Evolutionary conservation across 192 early-diverging fungal genomes (phyloP), one percentile per base, ranked within the genome.

Genomic region (Entophlyctis luteolus): DNA sequence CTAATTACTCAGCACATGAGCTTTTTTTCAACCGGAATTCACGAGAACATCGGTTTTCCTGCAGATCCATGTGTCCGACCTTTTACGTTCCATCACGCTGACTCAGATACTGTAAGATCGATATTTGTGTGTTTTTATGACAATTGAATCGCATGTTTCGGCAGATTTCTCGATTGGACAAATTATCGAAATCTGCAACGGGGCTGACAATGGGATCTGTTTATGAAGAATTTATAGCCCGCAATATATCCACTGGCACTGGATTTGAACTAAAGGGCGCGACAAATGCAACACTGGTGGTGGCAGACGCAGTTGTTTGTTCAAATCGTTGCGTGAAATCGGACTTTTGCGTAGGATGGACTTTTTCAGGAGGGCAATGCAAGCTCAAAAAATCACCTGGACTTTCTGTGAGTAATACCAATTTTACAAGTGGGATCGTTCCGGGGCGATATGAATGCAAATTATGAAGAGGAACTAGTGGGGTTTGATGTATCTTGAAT

Each of bases 51-150:
- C 34, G 2, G 14, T 4, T 63, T 65, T 34, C 49, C 55, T 1
- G 70, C 65, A 23, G 42, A 74, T 54, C 75, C 78, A 23, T 80
- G 79, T 56, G 14, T 22, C 20, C 55, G 48, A 18, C 79, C 79
- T 5, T 38, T 65, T 27, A 67, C 70, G 3, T 80, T 80, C 68
- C 79, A 80, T 65, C 72, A 76, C 49, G 52, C 80, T 25, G 35
- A 55, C 70, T 23, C 74, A 50, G 35, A 3, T 34, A 49, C 29
- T 27, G 27, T 34, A n/a, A 49, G 36, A 20, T 12, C 33, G 25
- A 28, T 38, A 38, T 16, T 20, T 35, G 42, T 16, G 20, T 12
- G 14, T 45, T 12, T 22, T 12, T 23, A 14, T 12, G 20, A 18
- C 14, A 23, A 54, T 54, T 54, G 20, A 25, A 54, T 60, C 12